Evolutionary conservation across 2,329 filamentous ascomycete genomes (phyloP), one percentile per base, ranked within the genome.

Genomic region (Trichoderma koningiopsis): DNA sequence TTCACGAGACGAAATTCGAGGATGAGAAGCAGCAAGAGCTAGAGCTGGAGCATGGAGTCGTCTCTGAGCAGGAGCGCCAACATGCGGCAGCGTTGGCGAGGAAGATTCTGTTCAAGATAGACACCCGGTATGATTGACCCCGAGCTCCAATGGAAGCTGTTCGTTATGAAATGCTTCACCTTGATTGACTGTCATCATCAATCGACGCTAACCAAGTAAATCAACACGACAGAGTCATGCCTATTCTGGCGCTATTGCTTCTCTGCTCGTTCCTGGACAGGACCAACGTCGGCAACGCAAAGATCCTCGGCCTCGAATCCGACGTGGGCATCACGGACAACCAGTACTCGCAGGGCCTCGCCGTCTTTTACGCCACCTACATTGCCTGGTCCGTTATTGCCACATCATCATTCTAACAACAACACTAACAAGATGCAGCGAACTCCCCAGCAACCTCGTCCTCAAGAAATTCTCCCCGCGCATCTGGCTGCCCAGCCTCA

Each of bases 231-330:
- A 90, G 87, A 60, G 86, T 91, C 31, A 80, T 91, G 7, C 89
- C 89, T 0, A 78, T 89, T 7, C 82, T 92, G n/a, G 85, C 88
- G 0, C 74, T 91, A 0, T 80, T 92, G 1, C 91, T 91, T 72
- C 81, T 91, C 11, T 91, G 87, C 78, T 91, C 88, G 1, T 86
- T 85, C 70, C 81, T 86, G 61, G 90, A 92, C 77, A 85, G 91
- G 53, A 91, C 89, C n/a, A 92, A 92, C 75, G 88, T 92, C 47
- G 90, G 90, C 47, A 92, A 92, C 74, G 90, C 89, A 29, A 88
- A 88, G 71, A 87, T 92, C 10, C 83, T 90, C 63, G 86, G 87
- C 0, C 82, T 92, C 16, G 86, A 90, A 72, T 72, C 80, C 1
- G 86, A 89, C 73, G 76, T 91, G 2, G 75, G 80, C 56, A 87